phyloP scores from a whole-genome alignment of 2,329 filamentous ascomycete species.

The Aspergillus fijiensis region DNA sequence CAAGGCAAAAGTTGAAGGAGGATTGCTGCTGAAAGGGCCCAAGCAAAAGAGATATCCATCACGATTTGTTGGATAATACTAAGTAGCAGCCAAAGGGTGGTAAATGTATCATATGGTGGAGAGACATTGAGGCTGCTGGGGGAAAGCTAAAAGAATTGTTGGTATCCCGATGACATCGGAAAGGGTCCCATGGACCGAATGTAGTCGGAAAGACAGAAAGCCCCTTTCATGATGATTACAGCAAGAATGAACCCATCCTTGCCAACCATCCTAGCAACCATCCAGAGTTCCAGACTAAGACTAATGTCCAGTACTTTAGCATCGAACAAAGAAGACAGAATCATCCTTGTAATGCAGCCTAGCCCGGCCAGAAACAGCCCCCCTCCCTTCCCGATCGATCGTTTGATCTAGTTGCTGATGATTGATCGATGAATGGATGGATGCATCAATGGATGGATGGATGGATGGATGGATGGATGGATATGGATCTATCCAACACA shows the following conservation, averaged over 20 bases:
- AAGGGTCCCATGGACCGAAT: not conserved
- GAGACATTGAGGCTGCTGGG: not conserved
- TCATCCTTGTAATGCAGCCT: not conserved
- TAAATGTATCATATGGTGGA: not conserved
- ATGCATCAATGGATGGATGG: not conserved
- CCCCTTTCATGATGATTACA: no score
- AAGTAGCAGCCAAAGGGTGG: no score
- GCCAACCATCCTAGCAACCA: no score
- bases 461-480: not conserved
- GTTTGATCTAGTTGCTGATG: no score
- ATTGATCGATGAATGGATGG: not conserved
- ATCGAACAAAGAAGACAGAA: not conserved
- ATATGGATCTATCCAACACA: not conserved
- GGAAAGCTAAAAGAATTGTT: not conserved
- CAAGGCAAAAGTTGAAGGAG: no score
- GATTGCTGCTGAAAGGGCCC: no score
- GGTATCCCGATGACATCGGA: not conserved
- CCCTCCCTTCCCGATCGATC: not conserved
- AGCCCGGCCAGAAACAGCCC: not conserved
- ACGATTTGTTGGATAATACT: no score
- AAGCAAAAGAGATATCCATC: no score
- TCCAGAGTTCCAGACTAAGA: no score
- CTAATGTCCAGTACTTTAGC: not conserved
- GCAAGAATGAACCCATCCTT: no score
- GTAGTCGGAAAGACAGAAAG: no score